Evolutionary conservation across 306 rosid species (phyloP), one percentile per base, ranked within the genome.

Genomic region (Rubus idaeus): DNA sequence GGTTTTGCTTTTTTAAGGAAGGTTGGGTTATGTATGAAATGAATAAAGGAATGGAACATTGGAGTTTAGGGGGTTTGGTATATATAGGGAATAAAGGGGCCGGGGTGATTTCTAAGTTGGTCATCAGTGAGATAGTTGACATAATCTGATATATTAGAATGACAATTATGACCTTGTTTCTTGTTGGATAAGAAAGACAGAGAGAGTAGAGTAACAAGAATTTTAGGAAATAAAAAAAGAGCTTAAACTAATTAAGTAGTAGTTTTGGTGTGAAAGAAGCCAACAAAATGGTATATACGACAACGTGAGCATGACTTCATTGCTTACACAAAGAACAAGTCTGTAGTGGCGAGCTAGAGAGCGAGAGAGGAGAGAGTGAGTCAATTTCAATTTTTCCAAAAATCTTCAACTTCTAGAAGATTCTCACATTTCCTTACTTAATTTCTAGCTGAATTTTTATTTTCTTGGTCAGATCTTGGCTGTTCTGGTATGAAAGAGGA

Each of bases 271-370:
- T 83, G 89, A 85, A 81, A 76, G 77, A 68, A 77, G 70, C 7
- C 58, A 69, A 45, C 53, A 3, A 26, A 45, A 35, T 17, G 60
- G 40, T 61, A 65, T 7, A 70, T 65, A 12, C 23, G 51, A 0
- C 37, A 8, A 44, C 85, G 90, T 84, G 80, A 85, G 90, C 93
- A 71, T 87, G 93, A 89, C 82, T 71, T 1, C 26, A 18, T 39
- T 64, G 84, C 79, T 85, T 81, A 84, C 79, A 21, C 18, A 41
- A 57, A 8, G 73, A 83, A 71, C 5, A 10, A 83, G 82, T 80
- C 76, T 47, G 64, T 14, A 61, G 57, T 30, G 73, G 49, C 30
- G 74, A 35, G 63, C 68, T 17, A 23, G 49, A 3, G 4, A 40
- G 0, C 12, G 13, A 60, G 69, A 68, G 80, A 17, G 68, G 0